These are phyloP conservation scores for Schwanniomyces polymorphus DNA, from an alignment of 805 yeast species.

Conservation along the genomic window DNA sequence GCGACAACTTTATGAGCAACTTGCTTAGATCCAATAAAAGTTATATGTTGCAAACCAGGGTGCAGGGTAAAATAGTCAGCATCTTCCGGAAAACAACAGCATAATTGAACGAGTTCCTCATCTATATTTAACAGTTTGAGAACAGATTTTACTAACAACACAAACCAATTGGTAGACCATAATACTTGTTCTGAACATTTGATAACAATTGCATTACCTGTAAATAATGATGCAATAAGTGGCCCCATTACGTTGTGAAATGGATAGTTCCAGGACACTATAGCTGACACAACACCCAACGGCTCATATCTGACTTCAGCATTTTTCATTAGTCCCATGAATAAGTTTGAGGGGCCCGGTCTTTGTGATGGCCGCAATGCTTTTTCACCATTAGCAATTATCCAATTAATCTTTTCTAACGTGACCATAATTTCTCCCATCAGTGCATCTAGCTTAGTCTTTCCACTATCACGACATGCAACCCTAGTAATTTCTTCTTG, in stretches of 20 bases:
- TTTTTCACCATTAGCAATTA: conserved; percentile 74
- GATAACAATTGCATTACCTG: conserved; percentile 89
- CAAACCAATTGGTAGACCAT: conserved; percentile 87
- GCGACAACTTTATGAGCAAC: conserved; percentile 86
- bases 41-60: conserved; percentile 79
- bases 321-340: conserved; percentile 80
- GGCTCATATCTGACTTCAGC: conserved; percentile 96
- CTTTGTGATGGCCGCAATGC: conserved; percentile 70
- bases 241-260: conserved; percentile 95
- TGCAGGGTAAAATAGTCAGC: conserved; percentile 87
- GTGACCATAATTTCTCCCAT: conserved; percentile 97
- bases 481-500: conserved; percentile 87
- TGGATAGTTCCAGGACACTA: conserved; percentile 97
- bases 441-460: conserved; percentile 92
- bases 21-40: conserved; percentile 94
- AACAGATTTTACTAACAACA: conserved; percentile 69
- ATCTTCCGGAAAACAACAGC: conserved; percentile 85
- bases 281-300: conserved; percentile 80
- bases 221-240: conserved; percentile 78
- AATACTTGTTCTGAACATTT: conserved; percentile 96
- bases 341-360: conserved; percentile 82
- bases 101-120: conserved; percentile 82
- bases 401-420: conserved; percentile 90
- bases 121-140: conserved; percentile 72
- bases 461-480: conserved; percentile 96